Conservation (phyloP, 2,329 filamentous ascomycete genomes). For the Polytolypa hystricis region DNA sequence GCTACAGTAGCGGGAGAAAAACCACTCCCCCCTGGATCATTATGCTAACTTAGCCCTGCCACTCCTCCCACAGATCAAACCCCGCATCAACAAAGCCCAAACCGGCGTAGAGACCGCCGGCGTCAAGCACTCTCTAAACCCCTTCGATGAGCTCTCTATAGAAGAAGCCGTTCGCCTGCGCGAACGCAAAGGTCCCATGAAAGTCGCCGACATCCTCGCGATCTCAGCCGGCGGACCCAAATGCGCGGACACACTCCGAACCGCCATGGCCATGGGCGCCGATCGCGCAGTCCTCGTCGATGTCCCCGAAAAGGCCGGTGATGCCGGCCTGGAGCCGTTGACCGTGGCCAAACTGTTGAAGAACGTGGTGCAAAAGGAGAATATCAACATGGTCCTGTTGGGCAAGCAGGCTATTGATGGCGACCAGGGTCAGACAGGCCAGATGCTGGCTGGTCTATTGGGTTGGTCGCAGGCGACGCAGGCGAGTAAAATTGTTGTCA, state of each 20-base stretch:
- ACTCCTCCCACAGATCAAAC: conserved; percentile 52
- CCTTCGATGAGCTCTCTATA: conserved; percentile 95
- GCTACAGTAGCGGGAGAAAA: conserved; percentile 1
- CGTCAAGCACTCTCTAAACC: conserved; percentile 98
- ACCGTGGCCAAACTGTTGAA: conserved; percentile 83
- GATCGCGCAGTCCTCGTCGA: conserved; percentile 87
- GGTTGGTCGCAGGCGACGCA: conserved; percentile 93
- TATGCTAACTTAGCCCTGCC: too few relatives aligned
- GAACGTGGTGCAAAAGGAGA: conserved; percentile 69
- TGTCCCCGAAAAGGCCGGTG: conserved; percentile 51
- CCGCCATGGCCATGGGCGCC: conserved; percentile 97
- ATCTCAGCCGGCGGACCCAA: conserved; percentile 83
- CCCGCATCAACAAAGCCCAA: conserved; percentile 57
- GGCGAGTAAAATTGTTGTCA: conserved; percentile 71
- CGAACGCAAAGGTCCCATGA: conserved; percentile 66
- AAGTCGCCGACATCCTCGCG: conserved; percentile 84
- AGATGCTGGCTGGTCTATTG: conserved; percentile 90
- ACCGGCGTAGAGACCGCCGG: conserved; percentile 85
- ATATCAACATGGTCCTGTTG: conserved; percentile 81
- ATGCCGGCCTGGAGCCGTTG: conserved; percentile 64
- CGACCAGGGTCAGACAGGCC: conserved; percentile 88
- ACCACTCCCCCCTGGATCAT: too few relatives aligned
- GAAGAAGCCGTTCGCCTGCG: conserved; percentile 93
- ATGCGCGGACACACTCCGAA: conserved; percentile 77
- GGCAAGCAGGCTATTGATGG: conserved; percentile 99